These are phyloP conservation scores for Aspergillus baeticus DNA, from an alignment of 495 filamentous ascomycete genomes.

Conservation along the genomic window DNA sequence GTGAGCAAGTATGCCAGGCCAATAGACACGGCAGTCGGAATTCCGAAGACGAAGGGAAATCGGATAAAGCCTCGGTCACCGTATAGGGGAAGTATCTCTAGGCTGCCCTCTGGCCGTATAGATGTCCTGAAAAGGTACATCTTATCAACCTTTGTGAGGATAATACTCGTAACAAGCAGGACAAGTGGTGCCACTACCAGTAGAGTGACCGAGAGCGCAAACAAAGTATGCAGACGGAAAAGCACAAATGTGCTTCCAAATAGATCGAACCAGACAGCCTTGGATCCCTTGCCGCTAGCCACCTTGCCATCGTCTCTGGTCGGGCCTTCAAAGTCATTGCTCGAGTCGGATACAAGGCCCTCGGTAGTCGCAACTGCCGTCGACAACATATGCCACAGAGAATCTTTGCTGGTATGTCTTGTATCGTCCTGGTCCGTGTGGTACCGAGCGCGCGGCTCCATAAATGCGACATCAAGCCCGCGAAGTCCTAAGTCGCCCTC, in stretches of 20 bases:
- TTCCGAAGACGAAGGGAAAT: conserved; percentile 72
- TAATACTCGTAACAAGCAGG: conserved; percentile 64
- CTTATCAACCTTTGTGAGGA: conserved; percentile 65
- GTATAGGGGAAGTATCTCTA: conserved; percentile 61
- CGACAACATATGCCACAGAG: conserved; percentile 93
- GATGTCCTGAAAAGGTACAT: conserved; percentile 77
- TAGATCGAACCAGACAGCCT: conserved; percentile 91
- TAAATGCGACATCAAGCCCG: conserved; percentile 91
- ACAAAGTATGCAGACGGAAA: conserved; percentile 75
- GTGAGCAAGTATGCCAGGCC: conserved; percentile 72
- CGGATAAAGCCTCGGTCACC: conserved; percentile 82
- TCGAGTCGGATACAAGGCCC: conserved; percentile 67
- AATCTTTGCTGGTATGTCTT: conserved; percentile 69
- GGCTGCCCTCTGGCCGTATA: conserved; percentile 54
- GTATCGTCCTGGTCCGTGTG: conserved; percentile 90
- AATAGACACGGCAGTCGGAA: conserved; percentile 68
- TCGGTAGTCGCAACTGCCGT: conserved; percentile 70
- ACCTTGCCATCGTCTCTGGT: conserved; percentile 59
- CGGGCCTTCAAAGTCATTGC: conserved; percentile 63
- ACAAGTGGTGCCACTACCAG: conserved; percentile 74
- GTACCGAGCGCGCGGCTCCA: conserved; percentile 79
- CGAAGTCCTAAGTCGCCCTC: conserved; percentile 76
- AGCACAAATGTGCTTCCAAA: conserved; percentile 81
- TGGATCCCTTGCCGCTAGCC: conserved; percentile 62
- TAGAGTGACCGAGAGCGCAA: conserved; percentile 81